phyloP scores from a whole-genome alignment of 768 basidiomycete genomes.

The Lactarius tabidus region DNA sequence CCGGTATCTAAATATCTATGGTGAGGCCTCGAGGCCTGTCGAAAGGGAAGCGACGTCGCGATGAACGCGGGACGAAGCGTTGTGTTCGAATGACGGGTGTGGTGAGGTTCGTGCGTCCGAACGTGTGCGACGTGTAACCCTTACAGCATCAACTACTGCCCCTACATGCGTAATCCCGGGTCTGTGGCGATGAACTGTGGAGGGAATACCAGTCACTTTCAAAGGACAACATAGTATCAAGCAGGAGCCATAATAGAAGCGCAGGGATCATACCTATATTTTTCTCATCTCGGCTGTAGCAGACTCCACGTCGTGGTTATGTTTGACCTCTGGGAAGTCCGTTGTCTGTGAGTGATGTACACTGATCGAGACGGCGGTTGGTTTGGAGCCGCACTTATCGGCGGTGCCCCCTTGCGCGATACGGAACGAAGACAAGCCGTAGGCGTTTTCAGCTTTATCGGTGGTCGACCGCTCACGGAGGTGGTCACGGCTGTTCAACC shows the following conservation, averaged over 20 bases:
- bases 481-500: constrained; percentile 14
- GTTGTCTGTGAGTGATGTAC: not conserved
- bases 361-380: not conserved
- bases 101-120: too few species aligned
- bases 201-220: not conserved
- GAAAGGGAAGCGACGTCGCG: too few species aligned
- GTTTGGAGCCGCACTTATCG: not conserved
- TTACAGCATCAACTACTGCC: too few species aligned
- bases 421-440: not conserved
- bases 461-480: not conserved
- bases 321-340: not conserved
- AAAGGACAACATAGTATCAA: not conserved
- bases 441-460: not conserved
- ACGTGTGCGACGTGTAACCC: too few species aligned
- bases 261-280: not conserved
- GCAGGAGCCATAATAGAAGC: too few species aligned
- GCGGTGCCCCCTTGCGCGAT: not conserved
- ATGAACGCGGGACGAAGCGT: too few species aligned
- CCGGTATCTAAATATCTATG: too few species aligned
- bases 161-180: not conserved
- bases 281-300: not conserved
- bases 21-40: too few species aligned
- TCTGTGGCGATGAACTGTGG: not conserved
- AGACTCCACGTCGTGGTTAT: not conserved
- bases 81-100: too few species aligned